phyloP scores from a whole-genome alignment of 1,139 yeast genomes.

The Yamadazyma sp. region DNA sequence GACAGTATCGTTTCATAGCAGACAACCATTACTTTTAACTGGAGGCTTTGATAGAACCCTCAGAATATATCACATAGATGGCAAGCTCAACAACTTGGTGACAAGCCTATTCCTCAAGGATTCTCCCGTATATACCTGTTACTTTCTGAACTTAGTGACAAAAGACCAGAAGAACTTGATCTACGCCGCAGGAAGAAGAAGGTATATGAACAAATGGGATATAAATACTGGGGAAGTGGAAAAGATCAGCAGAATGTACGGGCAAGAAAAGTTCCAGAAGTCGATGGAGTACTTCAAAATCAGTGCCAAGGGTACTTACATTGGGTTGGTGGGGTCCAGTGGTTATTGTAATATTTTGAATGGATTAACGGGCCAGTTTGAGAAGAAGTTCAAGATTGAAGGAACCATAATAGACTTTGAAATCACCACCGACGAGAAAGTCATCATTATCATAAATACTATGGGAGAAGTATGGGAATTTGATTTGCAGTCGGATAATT shows the following conservation, averaged over 20 bases:
- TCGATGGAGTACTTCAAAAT: conserved; percentile 85
- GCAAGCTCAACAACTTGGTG: conserved; percentile 78
- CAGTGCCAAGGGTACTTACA: conserved; percentile 65
- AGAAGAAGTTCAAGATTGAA: conserved; percentile 83
- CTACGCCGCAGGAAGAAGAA: conserved; percentile 88
- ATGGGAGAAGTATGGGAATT: conserved; percentile 95
- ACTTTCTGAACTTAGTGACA: conserved; percentile 48
- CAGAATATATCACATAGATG: conserved; percentile 87
- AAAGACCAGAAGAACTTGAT: conserved; percentile 52
- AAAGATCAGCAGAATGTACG: conserved; percentile 85
- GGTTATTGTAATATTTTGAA: conserved; percentile 90
- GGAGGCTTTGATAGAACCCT: conserved; percentile 92
- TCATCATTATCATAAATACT: conserved; percentile 63
- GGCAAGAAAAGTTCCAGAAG: conserved; percentile 80
- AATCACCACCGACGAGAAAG: conserved; percentile 56
- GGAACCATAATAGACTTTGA: conserved; percentile 81
- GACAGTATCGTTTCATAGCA: conserved; percentile 78
- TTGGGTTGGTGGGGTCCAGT: conserved; percentile 77
- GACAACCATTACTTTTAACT: conserved; percentile 79
- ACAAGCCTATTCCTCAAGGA: conserved; percentile 78
- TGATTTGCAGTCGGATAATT: conserved; percentile 43
- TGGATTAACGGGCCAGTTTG: conserved; percentile 80
- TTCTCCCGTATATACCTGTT: conserved; percentile 77
- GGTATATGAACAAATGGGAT: conserved; percentile 92
- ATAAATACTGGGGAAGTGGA: conserved; percentile 72